Base-by-base conservation (phyloP, 192 early-diverging fungal species). In the Linnemannia zychae region DNA sequence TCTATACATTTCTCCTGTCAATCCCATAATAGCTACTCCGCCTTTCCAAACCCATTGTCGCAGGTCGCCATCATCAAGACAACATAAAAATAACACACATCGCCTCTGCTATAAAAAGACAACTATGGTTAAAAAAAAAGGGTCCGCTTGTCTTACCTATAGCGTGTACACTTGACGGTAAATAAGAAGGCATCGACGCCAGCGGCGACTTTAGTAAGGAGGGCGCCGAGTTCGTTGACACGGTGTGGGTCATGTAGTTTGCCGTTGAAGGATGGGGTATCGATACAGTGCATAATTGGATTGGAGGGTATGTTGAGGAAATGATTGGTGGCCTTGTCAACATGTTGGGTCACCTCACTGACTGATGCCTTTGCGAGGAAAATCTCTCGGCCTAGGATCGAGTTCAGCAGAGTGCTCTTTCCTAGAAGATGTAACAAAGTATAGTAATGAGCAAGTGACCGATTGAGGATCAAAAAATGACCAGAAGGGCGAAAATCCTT, bases 331-430 rank as follows among this genome's bases (percentile, higher is more conserved):
- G 75, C 76, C 65, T 74, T 79, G 57, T 77, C 79, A 46, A 89
- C 88, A 74, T 78, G 79, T 49, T 89, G 80, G 0, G 88, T 89
- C 71, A 89, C 84, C 71, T 89, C 88, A 33, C 76, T 87, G 63
- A 89, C 86, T 33, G 88, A 86, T 0, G 88, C 75, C 52, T 84
- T 87, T 48, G 87, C 79, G 24, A 74, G 48, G 75, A 90, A 90
- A 34, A 80, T 84, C 44, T 86, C 66, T 40, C 79, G 67, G 13
- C 88, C 89, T 18, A 89, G 79, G 37, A 90, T 88, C 33, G 77
- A 79, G 73, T 90, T 90, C 67, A 90, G 72, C 63, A 90, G 53
- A 20, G 88, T 90, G 65, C 87, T 88, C 57, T 90, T 90, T 38
- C 89, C 89, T 79, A 69, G 12, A 20, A 22, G 11, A 69, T 34